phyloP scores from a whole-genome alignment of 768 basidiomycete species.

The Tricholoma sp. region DNA sequence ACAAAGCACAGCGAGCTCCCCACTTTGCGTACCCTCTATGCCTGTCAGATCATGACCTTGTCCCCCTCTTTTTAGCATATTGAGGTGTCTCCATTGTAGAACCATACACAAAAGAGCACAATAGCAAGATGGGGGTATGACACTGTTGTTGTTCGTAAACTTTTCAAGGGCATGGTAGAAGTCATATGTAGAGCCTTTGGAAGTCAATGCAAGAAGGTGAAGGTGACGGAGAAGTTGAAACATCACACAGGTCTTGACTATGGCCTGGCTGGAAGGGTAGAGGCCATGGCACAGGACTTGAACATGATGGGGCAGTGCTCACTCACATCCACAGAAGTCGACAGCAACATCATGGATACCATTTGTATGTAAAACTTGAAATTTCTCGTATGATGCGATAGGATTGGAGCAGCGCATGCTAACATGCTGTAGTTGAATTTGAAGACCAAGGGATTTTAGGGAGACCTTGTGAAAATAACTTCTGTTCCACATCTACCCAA shows the following conservation, averaged over 20 bases:
- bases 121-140: constrained; percentile 7
- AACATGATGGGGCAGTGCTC: not conserved
- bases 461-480: not conserved
- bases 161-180: constrained; percentile 23
- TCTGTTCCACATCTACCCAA: constrained; percentile 13
- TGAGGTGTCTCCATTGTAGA: constrained; percentile 18
- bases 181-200: constrained; percentile 27
- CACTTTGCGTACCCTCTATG: constrained; percentile 13
- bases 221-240: constrained; percentile 22
- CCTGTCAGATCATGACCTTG: constrained; percentile 19
- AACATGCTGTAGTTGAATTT: constrained; percentile 15
- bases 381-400: not conserved
- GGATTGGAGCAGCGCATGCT: constrained; percentile 6
- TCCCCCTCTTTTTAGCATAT: constrained; percentile 20
- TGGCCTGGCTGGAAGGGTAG: constrained; percentile 15
- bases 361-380: constrained; percentile 14
- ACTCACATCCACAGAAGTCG: constrained; percentile 13
- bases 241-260: constrained; percentile 20
- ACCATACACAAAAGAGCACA: constrained; percentile 11
- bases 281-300: constrained; percentile 19
- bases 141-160: constrained; percentile 23
- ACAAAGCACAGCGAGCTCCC: constrained; percentile 21
- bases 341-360: constrained; percentile 15
- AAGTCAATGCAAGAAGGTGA: constrained; percentile 19
- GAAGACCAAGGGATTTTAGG: not conserved